These are phyloP conservation scores for Picea glauca DNA, from an alignment of 75 land plant genomes.

Conservation along the genomic window DNA sequence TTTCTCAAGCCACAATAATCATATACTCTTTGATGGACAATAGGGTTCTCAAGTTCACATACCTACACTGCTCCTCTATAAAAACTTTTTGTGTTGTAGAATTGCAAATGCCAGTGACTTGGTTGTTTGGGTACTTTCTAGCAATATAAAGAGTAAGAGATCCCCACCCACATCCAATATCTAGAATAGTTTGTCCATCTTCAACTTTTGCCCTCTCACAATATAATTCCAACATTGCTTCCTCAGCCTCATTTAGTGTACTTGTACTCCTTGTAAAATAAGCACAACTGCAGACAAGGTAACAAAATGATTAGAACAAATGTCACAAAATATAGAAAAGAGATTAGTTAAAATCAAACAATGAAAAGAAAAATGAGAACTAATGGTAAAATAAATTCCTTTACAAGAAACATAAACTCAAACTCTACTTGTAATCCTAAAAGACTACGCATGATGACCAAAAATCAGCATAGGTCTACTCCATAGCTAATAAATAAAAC, in stretches of 20 bases:
- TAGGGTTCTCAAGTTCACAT: conserved; percentile 1
- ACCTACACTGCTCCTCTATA: conserved; percentile 83
- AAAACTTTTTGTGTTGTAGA: conserved; percentile 75
- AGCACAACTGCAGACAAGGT: conserved; percentile 52
- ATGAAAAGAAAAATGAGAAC: background rate
- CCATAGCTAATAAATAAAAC: too few relatives aligned
- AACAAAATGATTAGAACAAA: conserved; percentile 9
- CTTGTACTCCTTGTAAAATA: conserved; percentile 48
- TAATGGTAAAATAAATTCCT: conserved; percentile 1
- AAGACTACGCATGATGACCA: background rate
- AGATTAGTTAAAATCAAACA: background rate
- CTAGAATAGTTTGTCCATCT: conserved; percentile 88
- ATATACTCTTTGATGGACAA: background rate
- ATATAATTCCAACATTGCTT: conserved; percentile 81
- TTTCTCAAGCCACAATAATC: background rate
- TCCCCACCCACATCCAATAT: conserved; percentile 99
- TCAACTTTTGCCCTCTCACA: conserved; percentile 77
- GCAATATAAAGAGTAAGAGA: conserved; percentile 80
- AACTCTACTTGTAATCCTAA: background rate
- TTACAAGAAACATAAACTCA: background rate
- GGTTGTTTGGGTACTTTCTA: conserved; percentile 67
- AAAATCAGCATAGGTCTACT: background rate
- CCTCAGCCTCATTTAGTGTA: conserved; percentile 87
- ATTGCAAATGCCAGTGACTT: conserved; percentile 83
- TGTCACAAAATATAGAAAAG: background rate